phyloP scores from a whole-genome alignment of 371 early-diverging fungal genomes.

The Mucor lusitanicus region DNA sequence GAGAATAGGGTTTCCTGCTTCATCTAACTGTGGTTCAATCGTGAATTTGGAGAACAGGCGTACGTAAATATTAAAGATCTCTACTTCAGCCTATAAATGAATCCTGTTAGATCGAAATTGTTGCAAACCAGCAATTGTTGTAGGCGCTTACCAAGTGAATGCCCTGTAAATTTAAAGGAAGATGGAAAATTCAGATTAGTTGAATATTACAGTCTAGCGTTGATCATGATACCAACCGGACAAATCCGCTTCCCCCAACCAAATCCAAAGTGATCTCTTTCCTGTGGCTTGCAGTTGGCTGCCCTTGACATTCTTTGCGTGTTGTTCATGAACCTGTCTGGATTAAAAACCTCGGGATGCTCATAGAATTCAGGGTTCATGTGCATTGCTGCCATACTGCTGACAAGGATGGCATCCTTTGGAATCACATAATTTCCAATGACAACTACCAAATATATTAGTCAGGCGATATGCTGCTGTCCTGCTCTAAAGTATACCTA shows the following conservation, averaged over 20 bases:
- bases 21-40: slow-evolving; percentile 1
- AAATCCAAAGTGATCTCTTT: slow-evolving; percentile 23
- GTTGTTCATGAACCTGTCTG: slow-evolving; percentile 20
- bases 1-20: neutral
- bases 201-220: no score
- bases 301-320: slow-evolving; percentile 4
- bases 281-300: slow-evolving; percentile 12
- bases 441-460: slow-evolving; percentile 4
- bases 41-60: slow-evolving; percentile 7
- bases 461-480: neutral
- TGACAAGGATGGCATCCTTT: slow-evolving; percentile 7
- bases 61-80: slow-evolving; percentile 12
- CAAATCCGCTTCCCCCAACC: slow-evolving; percentile 29
- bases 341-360: slow-evolving; percentile 16
- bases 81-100: slow-evolving; percentile 10
- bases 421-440: slow-evolving; percentile 16
- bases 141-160: slow-evolving; percentile 8
- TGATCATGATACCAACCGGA: no score
- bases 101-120: neutral
- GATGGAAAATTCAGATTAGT: no score
- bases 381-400: slow-evolving; percentile 20
- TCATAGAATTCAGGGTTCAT: slow-evolving; percentile 10
- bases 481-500: neutral
- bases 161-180: no score
- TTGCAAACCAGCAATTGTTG: neutral